Base-by-base conservation (phyloP, 495 filamentous ascomycete species). In the Aspergillus saccharolyticus region DNA sequence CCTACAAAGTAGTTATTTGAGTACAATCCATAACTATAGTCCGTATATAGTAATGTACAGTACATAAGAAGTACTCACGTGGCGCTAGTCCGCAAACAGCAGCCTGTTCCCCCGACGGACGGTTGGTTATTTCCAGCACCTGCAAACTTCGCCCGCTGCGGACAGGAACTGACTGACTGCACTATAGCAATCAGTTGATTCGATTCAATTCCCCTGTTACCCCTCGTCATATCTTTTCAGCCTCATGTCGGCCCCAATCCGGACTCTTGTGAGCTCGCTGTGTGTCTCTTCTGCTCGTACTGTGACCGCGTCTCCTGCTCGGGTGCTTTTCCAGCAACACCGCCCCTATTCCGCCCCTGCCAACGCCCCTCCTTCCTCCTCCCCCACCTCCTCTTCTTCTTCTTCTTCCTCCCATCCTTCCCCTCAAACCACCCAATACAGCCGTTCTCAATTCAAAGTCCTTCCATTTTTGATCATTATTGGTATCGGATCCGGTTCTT, bases 381-480 rank as follows among this genome's bases (percentile, higher is more conserved):
- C 53, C 33, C 10, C 49, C 51, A 44, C 58, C 16, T 52, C 55
- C 52, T 24, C 44, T 54, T 28, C 59, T 58, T 39, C 54, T 59
- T 52, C 59, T 39, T 39, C 33, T 39, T 50, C 56, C 42, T 58
- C 60, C 33, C 54, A 61, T 52, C 57, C 60, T 54, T 67, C 61
- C 53, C 54, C 66, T 18, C 44, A 58, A 52, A 66, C 67, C 18
- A 46, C 44, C 24, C 62, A 73, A 52, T 68, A 67, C 63, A 69
- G 58, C 58, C 68, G 70, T 49, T 76, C 71, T 16, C 74, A 82
- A 21, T 81, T 89, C 64, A 85, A 82, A 68, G 65, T 89, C 69
- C 78, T 84, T 73, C 87, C 87, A 4, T 82, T 90, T 64, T 52
- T 88, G 54, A 66, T 75, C 57, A 82, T 90, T 62, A 75, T 85